phyloP scores from a whole-genome alignment of 192 early-diverging fungal species.

The Coemansia sp. region DNA sequence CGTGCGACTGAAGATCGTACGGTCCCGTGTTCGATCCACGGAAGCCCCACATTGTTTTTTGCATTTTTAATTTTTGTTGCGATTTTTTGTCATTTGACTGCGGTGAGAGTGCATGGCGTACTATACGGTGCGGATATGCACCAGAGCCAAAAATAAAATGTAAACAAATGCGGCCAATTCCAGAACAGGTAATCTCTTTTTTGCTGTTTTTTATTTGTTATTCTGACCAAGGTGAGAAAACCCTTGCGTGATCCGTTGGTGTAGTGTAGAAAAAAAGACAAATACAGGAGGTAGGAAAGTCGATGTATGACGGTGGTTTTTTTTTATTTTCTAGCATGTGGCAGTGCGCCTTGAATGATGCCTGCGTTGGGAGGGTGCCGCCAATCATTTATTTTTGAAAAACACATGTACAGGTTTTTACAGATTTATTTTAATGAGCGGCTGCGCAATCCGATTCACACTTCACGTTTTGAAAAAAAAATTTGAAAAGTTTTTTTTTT shows the following conservation, averaged over 20 bases:
- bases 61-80: background rate
- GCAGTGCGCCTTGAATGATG: background rate
- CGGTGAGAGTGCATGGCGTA: background rate
- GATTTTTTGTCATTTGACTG: background rate
- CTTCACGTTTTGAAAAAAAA: background rate
- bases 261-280: background rate
- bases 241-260: background rate
- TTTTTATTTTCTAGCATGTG: background rate
- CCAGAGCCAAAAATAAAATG: slow-evolving; percentile 4
- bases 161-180: background rate
- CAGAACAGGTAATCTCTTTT: background rate
- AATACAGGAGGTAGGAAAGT: background rate
- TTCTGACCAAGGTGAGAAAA: background rate
- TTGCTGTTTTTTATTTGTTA: background rate
- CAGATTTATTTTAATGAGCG: too few species aligned
- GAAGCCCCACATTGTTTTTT: slow-evolving; percentile 7
- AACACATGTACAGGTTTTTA: background rate
- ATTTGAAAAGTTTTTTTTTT: background rate
- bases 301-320: background rate
- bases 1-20: slow-evolving; percentile 18
- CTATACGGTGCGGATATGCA: slow-evolving; percentile 6
- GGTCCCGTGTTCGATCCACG: slow-evolving; percentile 20
- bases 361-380: background rate
- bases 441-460: background rate
- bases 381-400: background rate